Evolutionary conservation across 306 rosid species (phyloP).

Genomic region (Clitoria ternatea): DNA sequence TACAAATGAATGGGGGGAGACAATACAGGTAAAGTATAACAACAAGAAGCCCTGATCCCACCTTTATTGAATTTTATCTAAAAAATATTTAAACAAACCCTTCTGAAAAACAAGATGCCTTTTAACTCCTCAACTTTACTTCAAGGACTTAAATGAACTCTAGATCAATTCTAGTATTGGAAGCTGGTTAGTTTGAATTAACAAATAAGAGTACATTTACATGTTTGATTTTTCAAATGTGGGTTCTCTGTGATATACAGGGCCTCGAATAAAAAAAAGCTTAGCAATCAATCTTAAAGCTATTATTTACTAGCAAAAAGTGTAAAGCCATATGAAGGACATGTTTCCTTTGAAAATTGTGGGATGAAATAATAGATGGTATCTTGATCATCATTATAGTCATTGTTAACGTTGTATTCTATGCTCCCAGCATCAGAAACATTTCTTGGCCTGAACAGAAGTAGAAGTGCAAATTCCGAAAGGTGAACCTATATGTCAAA

Average conservation of each 20-base stretch:
- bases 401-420: background rate
- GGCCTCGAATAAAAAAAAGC: background rate
- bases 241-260: background rate
- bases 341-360: background rate
- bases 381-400: slow-evolving; percentile 13
- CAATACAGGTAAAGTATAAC: background rate
- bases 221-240: background rate
- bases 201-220: no score
- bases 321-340: background rate
- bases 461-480: slow-evolving; percentile 17
- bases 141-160: background rate
- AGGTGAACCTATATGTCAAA: slow-evolving; percentile 4
- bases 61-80: background rate
- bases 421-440: background rate
- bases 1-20: background rate
- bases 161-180: background rate
- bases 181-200: background rate
- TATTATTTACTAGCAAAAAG: background rate
- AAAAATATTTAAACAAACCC: background rate
- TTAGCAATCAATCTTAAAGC: background rate
- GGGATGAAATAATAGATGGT: background rate
- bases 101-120: background rate
- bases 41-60: background rate
- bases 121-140: background rate
- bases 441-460: slow-evolving; percentile 14